These are phyloP conservation scores for Clarireedia monteithiana DNA, from an alignment of 2,329 filamentous ascomycete genomes.

Conservation along the genomic window DNA sequence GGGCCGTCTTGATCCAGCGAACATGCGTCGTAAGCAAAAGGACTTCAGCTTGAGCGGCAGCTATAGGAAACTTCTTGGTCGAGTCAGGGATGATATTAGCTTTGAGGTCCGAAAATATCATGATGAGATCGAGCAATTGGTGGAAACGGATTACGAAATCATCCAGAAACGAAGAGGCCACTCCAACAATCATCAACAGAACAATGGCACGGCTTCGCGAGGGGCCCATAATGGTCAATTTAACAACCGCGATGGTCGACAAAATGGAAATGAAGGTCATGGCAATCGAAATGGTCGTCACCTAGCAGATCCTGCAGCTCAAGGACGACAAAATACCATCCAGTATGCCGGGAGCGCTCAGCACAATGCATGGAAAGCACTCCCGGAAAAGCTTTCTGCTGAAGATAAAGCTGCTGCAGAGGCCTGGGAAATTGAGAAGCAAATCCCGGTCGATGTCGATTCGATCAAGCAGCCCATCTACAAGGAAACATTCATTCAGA, in stretches of 20 bases:
- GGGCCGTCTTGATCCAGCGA: constrained; percentile 69
- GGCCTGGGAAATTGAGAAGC: constrained; percentile 11
- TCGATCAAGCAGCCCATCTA: constrained; percentile 16
- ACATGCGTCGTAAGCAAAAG: constrained; percentile 80
- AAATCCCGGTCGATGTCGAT: constrained; percentile 5
- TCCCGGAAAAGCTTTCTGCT: constrained; percentile 19
- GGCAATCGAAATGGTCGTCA: neutral
- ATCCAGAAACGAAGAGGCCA: constrained; percentile 11
- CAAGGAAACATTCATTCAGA: constrained; percentile 27
- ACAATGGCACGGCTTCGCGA: neutral
- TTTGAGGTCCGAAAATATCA: constrained; percentile 64
- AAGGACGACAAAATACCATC: neutral
- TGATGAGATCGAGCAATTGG: constrained; percentile 72
- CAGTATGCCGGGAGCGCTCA: constrained; percentile 9
- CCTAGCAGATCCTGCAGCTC: neutral
- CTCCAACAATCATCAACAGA: neutral
- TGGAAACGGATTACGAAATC: constrained; percentile 74
- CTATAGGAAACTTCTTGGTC: constrained; percentile 77
- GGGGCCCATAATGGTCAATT: too few relatives aligned
- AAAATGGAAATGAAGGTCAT: neutral
- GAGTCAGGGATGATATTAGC: constrained; percentile 52
- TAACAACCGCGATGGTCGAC: neutral
- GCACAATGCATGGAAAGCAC: constrained; percentile 20
- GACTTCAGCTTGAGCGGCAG: constrained; percentile 84
- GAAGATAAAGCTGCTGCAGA: constrained; percentile 20